A percentile compares a stretch with the other conserved stretches of the same genome.
phyloP scores from a whole-genome alignment of 2,329 filamentous ascomycete genomes.

The Cladosporium sp. region DNA sequence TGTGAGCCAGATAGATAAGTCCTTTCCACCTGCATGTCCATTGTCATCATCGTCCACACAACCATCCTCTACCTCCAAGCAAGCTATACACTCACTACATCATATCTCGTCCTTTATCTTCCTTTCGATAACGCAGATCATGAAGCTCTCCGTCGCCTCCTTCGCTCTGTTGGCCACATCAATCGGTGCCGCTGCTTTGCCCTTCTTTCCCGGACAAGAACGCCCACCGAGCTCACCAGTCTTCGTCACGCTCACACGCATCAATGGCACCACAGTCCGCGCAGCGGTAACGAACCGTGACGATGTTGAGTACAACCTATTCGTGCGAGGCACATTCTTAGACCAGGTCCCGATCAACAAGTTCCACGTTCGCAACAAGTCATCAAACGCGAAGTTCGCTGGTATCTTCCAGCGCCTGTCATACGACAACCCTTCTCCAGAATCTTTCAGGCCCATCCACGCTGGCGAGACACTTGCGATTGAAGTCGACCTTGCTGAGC shows the following conservation, averaged over 20 bases:
- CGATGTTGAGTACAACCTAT: conserved; percentile 23
- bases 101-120: neutral
- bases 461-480: conserved; percentile 48
- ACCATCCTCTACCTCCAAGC: neutral
- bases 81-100: neutral
- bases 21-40: neutral
- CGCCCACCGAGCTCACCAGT: conserved; percentile 16
- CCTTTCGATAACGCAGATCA: neutral
- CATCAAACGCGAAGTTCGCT: conserved; percentile 38
- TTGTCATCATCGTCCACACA: neutral
- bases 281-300: conserved; percentile 24
- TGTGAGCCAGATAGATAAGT: neutral
- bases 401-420: conserved; percentile 51
- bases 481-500: conserved; percentile 53
- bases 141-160: conserved; percentile 10
- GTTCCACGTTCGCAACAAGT: conserved; percentile 2
- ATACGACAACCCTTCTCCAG: conserved; percentile 43
- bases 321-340: conserved; percentile 25
- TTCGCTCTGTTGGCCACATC: conserved; percentile 15
- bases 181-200: conserved; percentile 17
- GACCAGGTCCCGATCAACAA: conserved; percentile 17
- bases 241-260: conserved; percentile 17
- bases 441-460: conserved; percentile 49
- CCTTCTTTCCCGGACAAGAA: conserved; percentile 16
- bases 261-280: conserved; percentile 23